These are phyloP conservation scores for Trypanosomatidae sp. DNA, from an alignment of 208 protist species.

Conservation along the genomic window DNA sequence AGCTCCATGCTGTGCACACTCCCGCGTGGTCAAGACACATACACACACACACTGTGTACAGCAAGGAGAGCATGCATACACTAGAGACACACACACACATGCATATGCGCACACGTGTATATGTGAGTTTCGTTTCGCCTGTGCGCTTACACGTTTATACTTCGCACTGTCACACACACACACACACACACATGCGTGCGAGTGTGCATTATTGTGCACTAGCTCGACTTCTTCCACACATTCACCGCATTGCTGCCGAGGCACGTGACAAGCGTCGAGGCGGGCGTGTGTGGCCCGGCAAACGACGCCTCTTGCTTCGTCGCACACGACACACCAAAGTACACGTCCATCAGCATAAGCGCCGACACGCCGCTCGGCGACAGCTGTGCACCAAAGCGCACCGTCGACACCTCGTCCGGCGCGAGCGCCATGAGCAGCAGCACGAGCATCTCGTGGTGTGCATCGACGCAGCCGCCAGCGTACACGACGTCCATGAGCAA, in stretches of 20 bases:
- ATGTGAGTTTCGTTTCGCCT: too few relatives aligned
- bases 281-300: conserved; percentile 22
- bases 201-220: neutral
- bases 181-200: conserved; percentile 1
- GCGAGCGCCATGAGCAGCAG: conserved; percentile 86
- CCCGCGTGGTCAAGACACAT: too few relatives aligned
- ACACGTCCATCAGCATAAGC: conserved; percentile 74
- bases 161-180: conserved; percentile 1
- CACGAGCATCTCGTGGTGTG: conserved; percentile 81
- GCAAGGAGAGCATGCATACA: neutral
- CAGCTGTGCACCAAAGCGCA: conserved; percentile 81
- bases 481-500: conserved; percentile 81
- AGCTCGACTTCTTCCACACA: conserved; percentile 77
- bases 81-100: conserved; percentile 1
- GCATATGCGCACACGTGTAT: neutral
- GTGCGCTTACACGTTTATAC: neutral
- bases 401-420: conserved; percentile 84
- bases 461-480: conserved; percentile 81
- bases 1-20: too few relatives aligned
- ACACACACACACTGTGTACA: too few relatives aligned
- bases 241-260: conserved; percentile 78
- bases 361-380: conserved; percentile 52
- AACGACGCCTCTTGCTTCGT: conserved; percentile 63
- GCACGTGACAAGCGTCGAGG: conserved; percentile 74
- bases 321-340: conserved; percentile 76